A percentile compares a stretch with the other conserved stretches of the same genome.
phyloP scores from a whole-genome alignment of 768 basidiomycete species.

The Calocera viscosa region DNA sequence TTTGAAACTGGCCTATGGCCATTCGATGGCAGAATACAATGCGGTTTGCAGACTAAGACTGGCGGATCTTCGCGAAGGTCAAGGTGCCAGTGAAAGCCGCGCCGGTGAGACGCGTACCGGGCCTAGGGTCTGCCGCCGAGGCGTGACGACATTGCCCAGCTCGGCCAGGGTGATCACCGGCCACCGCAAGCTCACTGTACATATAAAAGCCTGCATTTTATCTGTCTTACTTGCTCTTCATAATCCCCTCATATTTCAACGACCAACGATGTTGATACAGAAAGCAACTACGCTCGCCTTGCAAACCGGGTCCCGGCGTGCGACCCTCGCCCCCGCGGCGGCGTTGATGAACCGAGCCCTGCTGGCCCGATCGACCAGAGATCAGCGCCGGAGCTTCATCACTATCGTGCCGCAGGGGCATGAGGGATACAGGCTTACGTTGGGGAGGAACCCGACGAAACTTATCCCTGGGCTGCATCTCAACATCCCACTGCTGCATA shows the following conservation, averaged over 20 bases:
- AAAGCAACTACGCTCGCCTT: neutral
- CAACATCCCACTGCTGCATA: slow-evolving; percentile 37
- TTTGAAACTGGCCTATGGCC: neutral
- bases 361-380: neutral
- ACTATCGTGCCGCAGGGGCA: slow-evolving; percentile 42
- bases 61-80: too few species aligned
- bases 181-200: neutral
- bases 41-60: too few species aligned
- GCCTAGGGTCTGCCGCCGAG: neutral
- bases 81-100: too few species aligned
- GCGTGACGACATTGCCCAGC: neutral
- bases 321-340: neutral
- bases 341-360: neutral
- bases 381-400: slow-evolving; percentile 28
- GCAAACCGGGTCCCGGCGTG: neutral
- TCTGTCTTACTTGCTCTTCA: neutral
- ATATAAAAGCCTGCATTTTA: neutral
- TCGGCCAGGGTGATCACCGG: neutral
- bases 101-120: neutral
- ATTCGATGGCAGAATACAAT: neutral
- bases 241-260: neutral
- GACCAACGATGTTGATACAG: neutral
- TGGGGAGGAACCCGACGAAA: slow-evolving; percentile 37
- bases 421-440: slow-evolving; percentile 42
- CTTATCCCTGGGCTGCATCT: slow-evolving; percentile 37